Evolutionary conservation across 805 yeast genomes (phyloP).

Genomic region (Sugiyamaella valdiviana): DNA sequence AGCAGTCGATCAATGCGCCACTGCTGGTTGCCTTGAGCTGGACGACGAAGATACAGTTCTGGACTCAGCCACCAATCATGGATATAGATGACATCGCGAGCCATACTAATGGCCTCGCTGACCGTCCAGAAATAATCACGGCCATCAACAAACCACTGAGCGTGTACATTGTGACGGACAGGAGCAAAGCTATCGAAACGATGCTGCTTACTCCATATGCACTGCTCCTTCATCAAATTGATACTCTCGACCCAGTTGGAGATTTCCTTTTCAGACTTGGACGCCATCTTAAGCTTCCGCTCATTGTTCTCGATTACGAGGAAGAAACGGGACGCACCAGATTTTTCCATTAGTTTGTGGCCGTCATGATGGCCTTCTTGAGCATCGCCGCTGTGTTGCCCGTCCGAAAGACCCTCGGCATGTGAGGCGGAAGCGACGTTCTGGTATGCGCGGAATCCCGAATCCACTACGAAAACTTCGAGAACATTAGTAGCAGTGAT

Average conservation of each 20-base stretch:
- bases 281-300: conserved; percentile 46
- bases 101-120: conserved; percentile 86
- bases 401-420: conserved; percentile 20
- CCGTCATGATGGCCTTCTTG: conserved; percentile 7
- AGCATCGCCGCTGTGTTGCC: conserved; percentile 19
- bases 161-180: conserved; percentile 71
- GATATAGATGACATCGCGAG: conserved; percentile 84
- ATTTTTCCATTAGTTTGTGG: conserved; percentile 6
- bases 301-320: conserved; percentile 30
- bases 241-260: conserved; percentile 78
- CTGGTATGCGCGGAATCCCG: conserved; percentile 47
- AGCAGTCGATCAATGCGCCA: conserved; percentile 86
- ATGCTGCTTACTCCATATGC: conserved; percentile 67
- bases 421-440: conserved; percentile 24
- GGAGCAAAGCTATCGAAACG: conserved; percentile 93
- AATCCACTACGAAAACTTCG: conserved; percentile 88
- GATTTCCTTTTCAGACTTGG: conserved; percentile 73
- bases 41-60: conserved; percentile 85
- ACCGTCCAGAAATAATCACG: conserved; percentile 97
- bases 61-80: conserved; percentile 99
- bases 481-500: conserved; percentile 80
- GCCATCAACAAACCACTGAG: conserved; percentile 96
- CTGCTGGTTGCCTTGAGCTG: conserved; percentile 90
- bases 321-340: conserved; percentile 17
- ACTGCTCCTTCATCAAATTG: conserved; percentile 55